Evolutionary conservation across 768 basidiomycete species (phyloP).

Genomic region (Filobasidium wieringae): DNA sequence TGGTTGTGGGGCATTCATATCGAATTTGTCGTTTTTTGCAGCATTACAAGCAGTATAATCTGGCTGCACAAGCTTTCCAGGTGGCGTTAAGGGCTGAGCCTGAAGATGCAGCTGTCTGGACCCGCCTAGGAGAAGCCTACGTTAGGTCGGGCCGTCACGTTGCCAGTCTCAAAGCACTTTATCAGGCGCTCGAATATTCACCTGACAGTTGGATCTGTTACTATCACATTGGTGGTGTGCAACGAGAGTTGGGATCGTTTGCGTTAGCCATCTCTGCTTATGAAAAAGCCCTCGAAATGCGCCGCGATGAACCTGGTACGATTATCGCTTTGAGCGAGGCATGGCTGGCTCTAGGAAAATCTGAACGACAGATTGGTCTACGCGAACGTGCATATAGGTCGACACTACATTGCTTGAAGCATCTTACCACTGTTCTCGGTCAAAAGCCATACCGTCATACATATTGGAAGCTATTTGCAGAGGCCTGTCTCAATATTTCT

Average conservation of each 20-base stretch:
- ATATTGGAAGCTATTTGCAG: constrained; percentile 70
- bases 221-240: constrained; percentile 75
- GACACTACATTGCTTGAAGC: not conserved
- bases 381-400: constrained; percentile 60
- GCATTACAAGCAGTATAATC: constrained; percentile 47
- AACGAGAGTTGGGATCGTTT: constrained; percentile 62
- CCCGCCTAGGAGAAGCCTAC: constrained; percentile 84
- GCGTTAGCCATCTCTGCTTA: constrained; percentile 62
- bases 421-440: constrained; percentile 41
- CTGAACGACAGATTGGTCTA: constrained; percentile 60
- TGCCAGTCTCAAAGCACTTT: constrained; percentile 78
- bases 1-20: too few species aligned
- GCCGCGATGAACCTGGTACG: constrained; percentile 60
- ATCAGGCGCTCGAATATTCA: constrained; percentile 58
- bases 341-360: constrained; percentile 57
- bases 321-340: constrained; percentile 59
- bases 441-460: constrained; percentile 53
- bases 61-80: constrained; percentile 73
- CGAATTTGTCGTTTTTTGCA: too few species aligned
- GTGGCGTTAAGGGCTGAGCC: constrained; percentile 68
- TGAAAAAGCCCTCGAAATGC: constrained; percentile 47
- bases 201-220: constrained; percentile 70
- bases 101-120: constrained; percentile 72
- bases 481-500: constrained; percentile 61
- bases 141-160: constrained; percentile 72